These are phyloP conservation scores for Talaromyces sp. DNA, from an alignment of 2,329 filamentous ascomycete species.

Conservation along the genomic window DNA sequence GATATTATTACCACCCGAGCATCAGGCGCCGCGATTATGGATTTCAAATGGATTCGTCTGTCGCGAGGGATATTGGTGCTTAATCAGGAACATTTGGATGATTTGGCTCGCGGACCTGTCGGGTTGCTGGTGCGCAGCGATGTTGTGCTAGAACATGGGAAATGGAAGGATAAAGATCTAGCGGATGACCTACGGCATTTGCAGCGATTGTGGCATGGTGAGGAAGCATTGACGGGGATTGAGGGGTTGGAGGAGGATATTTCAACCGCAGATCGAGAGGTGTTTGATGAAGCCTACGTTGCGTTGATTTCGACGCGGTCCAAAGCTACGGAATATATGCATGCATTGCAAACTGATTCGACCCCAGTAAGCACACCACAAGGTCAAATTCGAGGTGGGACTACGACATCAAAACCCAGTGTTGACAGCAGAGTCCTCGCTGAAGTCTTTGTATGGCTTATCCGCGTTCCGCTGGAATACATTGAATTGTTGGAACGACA, in stretches of 20 bases:
- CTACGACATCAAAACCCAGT: background rate
- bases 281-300: slow-evolving; percentile 12
- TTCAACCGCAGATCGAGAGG: slow-evolving; percentile 1
- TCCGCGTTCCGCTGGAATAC: slow-evolving; percentile 4
- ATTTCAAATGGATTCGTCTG: slow-evolving; percentile 21
- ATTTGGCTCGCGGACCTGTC: background rate
- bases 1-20: background rate
- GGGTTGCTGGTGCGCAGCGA: background rate
- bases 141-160: background rate
- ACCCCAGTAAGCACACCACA: background rate
- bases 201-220: slow-evolving; percentile 8
- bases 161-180: slow-evolving; percentile 1
- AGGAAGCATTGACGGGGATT: background rate
- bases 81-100: background rate
- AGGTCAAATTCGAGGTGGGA: background rate
- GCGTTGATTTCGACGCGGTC: background rate
- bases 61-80: slow-evolving; percentile 15
- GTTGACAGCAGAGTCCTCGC: background rate
- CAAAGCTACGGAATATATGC: background rate
- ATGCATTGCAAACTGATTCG: background rate
- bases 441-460: slow-evolving; percentile 18
- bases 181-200: background rate
- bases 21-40: background rate
- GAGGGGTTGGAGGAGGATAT: background rate
- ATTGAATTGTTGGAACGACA: slow-evolving; percentile 20